Conservation (phyloP, 1,139 yeast genomes). For the Suhomyces atakaporum region DNA sequence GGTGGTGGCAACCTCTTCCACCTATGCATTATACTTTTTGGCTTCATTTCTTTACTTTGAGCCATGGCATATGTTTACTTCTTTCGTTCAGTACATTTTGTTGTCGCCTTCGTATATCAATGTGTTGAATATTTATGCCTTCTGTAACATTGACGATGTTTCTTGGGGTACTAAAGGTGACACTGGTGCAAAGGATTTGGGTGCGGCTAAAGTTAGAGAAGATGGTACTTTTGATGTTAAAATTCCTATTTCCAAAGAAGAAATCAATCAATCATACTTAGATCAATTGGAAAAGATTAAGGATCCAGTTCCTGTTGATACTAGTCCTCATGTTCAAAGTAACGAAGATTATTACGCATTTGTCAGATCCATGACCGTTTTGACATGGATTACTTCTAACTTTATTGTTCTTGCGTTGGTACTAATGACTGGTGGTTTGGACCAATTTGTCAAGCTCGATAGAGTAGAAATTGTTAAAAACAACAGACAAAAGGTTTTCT, state of each 20-base stretch:
- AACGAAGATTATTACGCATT: constrained; percentile 77
- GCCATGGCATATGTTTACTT: constrained; percentile 56
- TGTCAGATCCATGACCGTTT: constrained; percentile 76
- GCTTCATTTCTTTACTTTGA: constrained; percentile 51
- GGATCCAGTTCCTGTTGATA: constrained; percentile 34
- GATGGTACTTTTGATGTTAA: constrained; percentile 69
- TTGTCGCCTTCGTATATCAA: constrained; percentile 51
- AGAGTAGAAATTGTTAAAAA: constrained; percentile 17
- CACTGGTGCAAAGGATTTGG: constrained; percentile 47
- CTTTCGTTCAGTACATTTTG: constrained; percentile 47
- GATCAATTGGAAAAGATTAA: constrained; percentile 65
- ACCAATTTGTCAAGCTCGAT: constrained; percentile 30
- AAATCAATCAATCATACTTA: constrained; percentile 61
- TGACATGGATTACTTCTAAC: constrained; percentile 78
- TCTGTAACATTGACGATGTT: constrained; percentile 52
- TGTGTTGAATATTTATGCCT: constrained; percentile 51
- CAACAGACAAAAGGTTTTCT: constrained; percentile 49
- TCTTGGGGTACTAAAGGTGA: constrained; percentile 57
- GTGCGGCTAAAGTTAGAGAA: constrained; percentile 63
- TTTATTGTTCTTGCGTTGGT: constrained; percentile 72
- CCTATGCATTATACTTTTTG: constrained; percentile 48
- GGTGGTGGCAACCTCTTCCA: constrained; percentile 50
- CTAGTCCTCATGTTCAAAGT: constrained; percentile 38
- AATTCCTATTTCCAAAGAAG: constrained; percentile 63
- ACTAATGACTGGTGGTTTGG: constrained; percentile 66